A percentile compares a stretch with the other conserved stretches of the same genome.
Evolutionary conservation across 208 protist genomes (phyloP).

Genomic region (Phytomonas francai): DNA sequence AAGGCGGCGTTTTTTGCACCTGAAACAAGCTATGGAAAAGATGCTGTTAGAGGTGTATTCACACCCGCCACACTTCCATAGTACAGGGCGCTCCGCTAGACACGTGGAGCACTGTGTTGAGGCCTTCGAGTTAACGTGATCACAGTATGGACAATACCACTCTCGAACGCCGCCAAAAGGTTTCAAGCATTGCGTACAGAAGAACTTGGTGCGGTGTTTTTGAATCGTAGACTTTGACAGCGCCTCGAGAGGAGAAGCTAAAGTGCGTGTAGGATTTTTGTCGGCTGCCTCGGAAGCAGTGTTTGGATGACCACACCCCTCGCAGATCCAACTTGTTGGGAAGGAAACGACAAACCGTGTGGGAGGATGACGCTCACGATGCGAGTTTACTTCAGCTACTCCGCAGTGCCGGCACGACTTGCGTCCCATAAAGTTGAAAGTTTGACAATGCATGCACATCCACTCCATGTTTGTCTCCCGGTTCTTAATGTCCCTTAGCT

Average conservation of each 20-base stretch:
- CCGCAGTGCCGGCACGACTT: conserved; percentile 35
- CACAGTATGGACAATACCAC: conserved; percentile 68
- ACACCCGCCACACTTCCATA: conserved; percentile 54
- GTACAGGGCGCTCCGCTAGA: conserved; percentile 28
- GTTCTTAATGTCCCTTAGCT: conserved; percentile 8
- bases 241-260: not conserved
- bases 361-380: conserved; percentile 34
- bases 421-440: conserved; percentile 39
- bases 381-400: conserved; percentile 26
- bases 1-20: conserved; percentile 23
- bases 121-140: conserved; percentile 45
- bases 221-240: not conserved
- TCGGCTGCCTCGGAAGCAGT: not conserved
- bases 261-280: not conserved
- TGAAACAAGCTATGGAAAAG: conserved; percentile 28
- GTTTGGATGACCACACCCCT: conserved; percentile 29
- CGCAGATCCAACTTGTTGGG: conserved; percentile 51
- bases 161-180: conserved; percentile 54
- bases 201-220: conserved; percentile 37
- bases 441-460: conserved; percentile 50
- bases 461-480: conserved; percentile 23
- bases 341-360: conserved; percentile 60
- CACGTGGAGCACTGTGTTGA: conserved; percentile 62
- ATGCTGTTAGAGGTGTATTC: conserved; percentile 28
- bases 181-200: conserved; percentile 29